Percentiles rank a stretch among this genome's conserved stretches.
Evolutionary conservation across 2,329 filamentous ascomycete genomes (phyloP).

Genomic region (Beauveria asiatica): DNA sequence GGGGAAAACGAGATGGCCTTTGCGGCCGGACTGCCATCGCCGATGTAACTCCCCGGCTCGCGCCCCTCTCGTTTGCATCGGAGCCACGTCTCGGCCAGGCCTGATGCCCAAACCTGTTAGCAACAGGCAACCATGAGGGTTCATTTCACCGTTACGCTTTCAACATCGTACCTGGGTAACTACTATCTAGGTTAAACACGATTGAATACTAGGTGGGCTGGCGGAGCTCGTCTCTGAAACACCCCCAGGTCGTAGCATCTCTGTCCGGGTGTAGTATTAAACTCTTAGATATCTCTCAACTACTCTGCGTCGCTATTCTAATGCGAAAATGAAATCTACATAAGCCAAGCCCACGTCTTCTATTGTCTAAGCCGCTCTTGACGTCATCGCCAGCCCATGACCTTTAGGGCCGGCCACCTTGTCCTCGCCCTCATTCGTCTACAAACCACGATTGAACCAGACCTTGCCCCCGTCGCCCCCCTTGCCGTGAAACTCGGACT

Average conservation of each 20-base stretch:
- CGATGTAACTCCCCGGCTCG: not conserved
- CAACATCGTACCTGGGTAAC: no score
- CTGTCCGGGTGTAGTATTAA: not conserved
- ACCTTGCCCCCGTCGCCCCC: conserved; percentile 75
- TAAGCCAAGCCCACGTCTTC: not conserved
- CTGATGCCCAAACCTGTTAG: not conserved
- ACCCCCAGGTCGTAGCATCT: not conserved
- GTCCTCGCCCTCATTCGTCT: conserved; percentile 16
- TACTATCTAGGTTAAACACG: no score
- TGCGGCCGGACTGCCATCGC: not conserved
- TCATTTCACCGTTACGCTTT: not conserved
- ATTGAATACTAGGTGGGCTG: not conserved
- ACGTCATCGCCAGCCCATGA: no score
- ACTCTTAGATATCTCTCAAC: not conserved
- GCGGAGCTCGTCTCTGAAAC: no score
- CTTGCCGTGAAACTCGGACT: conserved; percentile 76
- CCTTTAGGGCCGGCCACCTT: not conserved
- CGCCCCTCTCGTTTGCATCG: not conserved
- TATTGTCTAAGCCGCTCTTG: not conserved
- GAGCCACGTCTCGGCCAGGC: not conserved
- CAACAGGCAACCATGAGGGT: not conserved
- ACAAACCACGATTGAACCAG: conserved; percentile 96
- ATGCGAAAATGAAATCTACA: not conserved
- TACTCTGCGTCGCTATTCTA: not conserved
- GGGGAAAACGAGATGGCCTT: not conserved